Base-by-base conservation (phyloP, 1,284 basidiomycete genomes). In the Marasmius tenuissimus region DNA sequence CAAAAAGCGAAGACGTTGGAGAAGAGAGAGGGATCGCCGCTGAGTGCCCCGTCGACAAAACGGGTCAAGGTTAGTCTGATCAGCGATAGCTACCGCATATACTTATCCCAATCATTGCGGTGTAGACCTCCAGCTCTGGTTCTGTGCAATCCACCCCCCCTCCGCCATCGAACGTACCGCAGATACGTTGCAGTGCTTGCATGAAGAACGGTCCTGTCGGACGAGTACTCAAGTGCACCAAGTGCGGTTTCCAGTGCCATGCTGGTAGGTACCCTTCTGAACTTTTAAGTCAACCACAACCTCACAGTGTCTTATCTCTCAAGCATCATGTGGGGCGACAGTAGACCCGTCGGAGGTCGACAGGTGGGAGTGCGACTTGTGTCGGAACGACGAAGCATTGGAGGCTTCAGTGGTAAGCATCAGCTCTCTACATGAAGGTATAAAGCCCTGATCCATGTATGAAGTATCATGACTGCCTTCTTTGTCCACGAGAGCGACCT, bases 311-410 rank as follows among this genome's bases (percentile, higher is more conserved):
- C 68, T 40, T 47, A 8, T 8, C 63, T 50, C 12, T 52, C 14
- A 65, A 86, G 86, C 85, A 68, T 82, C 82, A 33, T 89, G 88
- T 68, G 94, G 94, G 56, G 88, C 87, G 27, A 77, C 86, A 39
- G 79, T 85, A 9, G 85, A 90, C 57, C 82, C 87, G 42, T 77
- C 82, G 6, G 73, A 82, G 20, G 77, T 85, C 20, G 87, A 93
- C 35, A 78, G 83, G 1, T 96, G 94, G 94, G 76, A 86, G 38
- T 96, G 94, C 71, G 94, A 96, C 62, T 75, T 95, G 51, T 96
- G 94, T 71, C 81, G 86, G 67, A 96, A 96, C 70, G 87, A 90
- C 68, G 88, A 89, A 71, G 81, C 82, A 0, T 78, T 88, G 57
- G 94, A 95, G 72, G 88, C 87, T 10, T 89, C 91, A 34, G 73